Percentiles rank a stretch among this genome's conserved stretches.
Evolutionary conservation across 1,284 basidiomycete genomes (phyloP).

Genomic region (Amylostereum areolatum): DNA sequence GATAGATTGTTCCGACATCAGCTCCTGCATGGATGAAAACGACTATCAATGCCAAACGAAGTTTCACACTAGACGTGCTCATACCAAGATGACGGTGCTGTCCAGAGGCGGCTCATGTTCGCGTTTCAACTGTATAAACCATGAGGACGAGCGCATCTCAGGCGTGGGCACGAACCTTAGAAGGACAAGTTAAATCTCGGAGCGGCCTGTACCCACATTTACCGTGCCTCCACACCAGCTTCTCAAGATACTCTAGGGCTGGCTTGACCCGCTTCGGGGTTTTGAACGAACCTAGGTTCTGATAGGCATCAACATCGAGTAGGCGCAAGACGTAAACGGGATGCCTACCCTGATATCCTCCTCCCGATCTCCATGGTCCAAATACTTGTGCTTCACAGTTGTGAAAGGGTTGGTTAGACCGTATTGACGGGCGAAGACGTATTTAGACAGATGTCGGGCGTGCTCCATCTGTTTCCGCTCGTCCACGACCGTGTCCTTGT

Average conservation of each 20-base stretch:
- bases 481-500: conserved; percentile 16
- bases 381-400: no score
- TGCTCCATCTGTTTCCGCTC: conserved; percentile 39
- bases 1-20: conserved; percentile 65
- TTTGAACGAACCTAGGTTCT: conserved; percentile 46
- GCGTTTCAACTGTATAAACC: conserved; percentile 23
- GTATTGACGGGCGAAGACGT: conserved; percentile 81
- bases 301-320: not conserved
- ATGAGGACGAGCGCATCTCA: not conserved
- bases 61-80: no score
- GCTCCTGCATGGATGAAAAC: conserved; percentile 38
- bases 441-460: conserved; percentile 68
- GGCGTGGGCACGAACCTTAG: conserved; percentile 46
- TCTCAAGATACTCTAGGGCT: conserved; percentile 49
- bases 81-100: conserved; percentile 51
- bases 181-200: conserved; percentile 65
- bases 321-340: not conserved
- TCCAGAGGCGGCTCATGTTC: conserved; percentile 37
- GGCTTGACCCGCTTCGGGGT: conserved; percentile 71
- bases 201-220: conserved; percentile 68
- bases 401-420: no score
- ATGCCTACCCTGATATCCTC: conserved; percentile 59
- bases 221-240: conserved; percentile 61
- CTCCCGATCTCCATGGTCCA: conserved; percentile 29
- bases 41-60: not conserved